phyloP scores from a whole-genome alignment of 2,329 filamentous ascomycete genomes.

The Diaporthe batatas region DNA sequence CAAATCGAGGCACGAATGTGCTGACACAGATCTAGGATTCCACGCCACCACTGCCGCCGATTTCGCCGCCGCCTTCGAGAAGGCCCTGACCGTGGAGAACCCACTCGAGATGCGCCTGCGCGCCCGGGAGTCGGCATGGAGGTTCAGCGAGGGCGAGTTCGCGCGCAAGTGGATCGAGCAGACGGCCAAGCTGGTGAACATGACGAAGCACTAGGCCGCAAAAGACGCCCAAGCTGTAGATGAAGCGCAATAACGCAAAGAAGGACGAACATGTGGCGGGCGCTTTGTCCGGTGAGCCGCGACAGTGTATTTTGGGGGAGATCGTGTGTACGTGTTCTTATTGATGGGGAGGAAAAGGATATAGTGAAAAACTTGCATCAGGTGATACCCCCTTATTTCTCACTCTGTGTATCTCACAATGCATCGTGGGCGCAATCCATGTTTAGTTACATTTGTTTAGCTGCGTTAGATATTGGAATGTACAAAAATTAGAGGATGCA shows the following conservation, averaged over 20 bases:
- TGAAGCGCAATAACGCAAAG: not conserved
- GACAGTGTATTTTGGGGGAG: not conserved
- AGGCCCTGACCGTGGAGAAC: slow-evolving; percentile 79
- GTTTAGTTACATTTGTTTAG: slow-evolving; percentile 1
- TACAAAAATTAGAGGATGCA: not conserved
- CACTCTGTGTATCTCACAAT: slow-evolving; percentile 10
- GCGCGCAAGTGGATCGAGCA: slow-evolving; percentile 81
- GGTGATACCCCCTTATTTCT: slow-evolving; percentile 33
- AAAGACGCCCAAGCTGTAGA: not conserved
- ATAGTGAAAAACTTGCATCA: slow-evolving; percentile 29
- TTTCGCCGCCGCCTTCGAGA: slow-evolving; percentile 84
- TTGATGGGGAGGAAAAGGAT: not conserved
- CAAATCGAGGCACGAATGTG: not conserved
- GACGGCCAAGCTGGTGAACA: slow-evolving; percentile 77
- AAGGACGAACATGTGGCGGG: too few species aligned
- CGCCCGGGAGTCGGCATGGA: slow-evolving; percentile 81
- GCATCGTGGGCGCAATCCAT: slow-evolving; percentile 15
- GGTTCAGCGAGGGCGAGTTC: slow-evolving; percentile 93
- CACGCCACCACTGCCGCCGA: slow-evolving; percentile 83
- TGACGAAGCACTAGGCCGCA: slow-evolving; percentile 46
- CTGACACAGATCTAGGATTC: slow-evolving; percentile 71
- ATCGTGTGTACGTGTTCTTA: not conserved
- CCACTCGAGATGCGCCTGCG: slow-evolving; percentile 80
- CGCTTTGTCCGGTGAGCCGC: not conserved
- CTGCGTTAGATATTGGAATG: slow-evolving; percentile 28